Evolutionary conservation across 1,139 yeast genomes (phyloP).

Genomic region (Kluyveromyces sp.): DNA sequence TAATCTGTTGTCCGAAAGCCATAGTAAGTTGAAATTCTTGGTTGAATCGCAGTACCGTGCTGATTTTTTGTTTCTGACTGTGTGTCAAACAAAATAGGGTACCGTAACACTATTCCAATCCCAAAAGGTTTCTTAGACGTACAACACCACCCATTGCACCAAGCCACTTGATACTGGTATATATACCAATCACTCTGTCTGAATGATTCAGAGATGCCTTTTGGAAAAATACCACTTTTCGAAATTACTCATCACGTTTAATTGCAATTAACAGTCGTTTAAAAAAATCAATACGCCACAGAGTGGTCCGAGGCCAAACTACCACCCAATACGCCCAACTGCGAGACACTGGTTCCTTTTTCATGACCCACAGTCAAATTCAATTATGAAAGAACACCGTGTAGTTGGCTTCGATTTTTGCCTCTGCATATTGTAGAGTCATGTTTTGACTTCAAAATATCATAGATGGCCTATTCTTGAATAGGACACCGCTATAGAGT

Average conservation of each 20-base stretch:
- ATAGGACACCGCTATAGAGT: too few relatives aligned
- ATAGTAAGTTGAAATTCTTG: constrained; percentile 29
- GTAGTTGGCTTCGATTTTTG: not conserved
- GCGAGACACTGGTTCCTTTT: not conserved
- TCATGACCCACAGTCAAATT: not conserved
- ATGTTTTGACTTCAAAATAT: not conserved
- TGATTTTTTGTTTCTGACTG: not conserved
- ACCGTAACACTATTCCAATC: too few relatives aligned
- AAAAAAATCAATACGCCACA: not conserved
- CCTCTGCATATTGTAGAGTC: not conserved
- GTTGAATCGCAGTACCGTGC: not conserved
- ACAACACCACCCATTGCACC: too few relatives aligned
- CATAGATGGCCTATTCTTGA: too few relatives aligned
- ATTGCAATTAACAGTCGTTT: constrained; percentile 1
- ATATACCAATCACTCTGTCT: too few relatives aligned
- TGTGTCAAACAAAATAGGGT: not conserved
- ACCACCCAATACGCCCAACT: not conserved
- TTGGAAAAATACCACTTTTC: not conserved
- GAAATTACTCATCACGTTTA: constrained; percentile 7
- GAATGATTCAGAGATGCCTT: not conserved
- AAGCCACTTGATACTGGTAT: too few relatives aligned
- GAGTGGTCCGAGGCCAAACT: not conserved
- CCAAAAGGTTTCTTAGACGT: too few relatives aligned
- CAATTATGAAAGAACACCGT: not conserved
- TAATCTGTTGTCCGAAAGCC: constrained; percentile 67